These are phyloP conservation scores for Aotearoamyces nothofagi DNA, from an alignment of 2,329 filamentous ascomycete genomes.

Conservation along the genomic window DNA sequence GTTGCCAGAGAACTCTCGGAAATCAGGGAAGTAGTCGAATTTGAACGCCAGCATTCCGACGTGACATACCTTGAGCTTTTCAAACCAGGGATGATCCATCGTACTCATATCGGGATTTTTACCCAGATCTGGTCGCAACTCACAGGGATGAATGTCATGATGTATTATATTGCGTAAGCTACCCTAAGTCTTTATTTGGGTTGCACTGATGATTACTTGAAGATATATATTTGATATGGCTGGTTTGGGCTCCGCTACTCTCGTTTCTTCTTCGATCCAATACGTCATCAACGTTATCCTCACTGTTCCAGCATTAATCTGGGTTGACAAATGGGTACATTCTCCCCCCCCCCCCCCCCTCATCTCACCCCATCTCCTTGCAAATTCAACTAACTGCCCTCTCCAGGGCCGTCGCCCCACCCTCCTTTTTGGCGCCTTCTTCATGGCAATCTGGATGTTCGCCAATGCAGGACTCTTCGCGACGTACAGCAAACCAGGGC, in stretches of 20 bases:
- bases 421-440: slow-evolving; percentile 40
- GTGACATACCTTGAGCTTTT: slow-evolving; percentile 58
- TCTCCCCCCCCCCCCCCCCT: too few species aligned
- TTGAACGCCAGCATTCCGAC: slow-evolving; percentile 55
- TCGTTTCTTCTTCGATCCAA: slow-evolving; percentile 54
- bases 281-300: slow-evolving; percentile 70
- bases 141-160: slow-evolving; percentile 64
- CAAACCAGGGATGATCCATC: slow-evolving; percentile 60
- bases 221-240: too few species aligned
- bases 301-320: slow-evolving; percentile 63
- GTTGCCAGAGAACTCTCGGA: slow-evolving; percentile 55
- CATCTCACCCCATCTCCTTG: too few species aligned
- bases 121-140: slow-evolving; percentile 65
- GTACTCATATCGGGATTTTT: slow-evolving; percentile 54
- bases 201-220: too few species aligned
- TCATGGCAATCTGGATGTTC: slow-evolving; percentile 24
- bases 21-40: slow-evolving; percentile 58
- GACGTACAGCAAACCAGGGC: too few species aligned
- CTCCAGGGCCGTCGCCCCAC: slow-evolving; percentile 58
- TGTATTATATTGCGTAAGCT: slow-evolving; percentile 54
- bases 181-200: too few species aligned
- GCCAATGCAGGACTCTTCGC: slow-evolving; percentile 27
- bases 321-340: slow-evolving; percentile 60
- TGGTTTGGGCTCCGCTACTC: too few species aligned
- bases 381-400: too few species aligned